phyloP scores from a whole-genome alignment of 768 basidiomycete genomes.

The Rhodotorula babjevae region DNA sequence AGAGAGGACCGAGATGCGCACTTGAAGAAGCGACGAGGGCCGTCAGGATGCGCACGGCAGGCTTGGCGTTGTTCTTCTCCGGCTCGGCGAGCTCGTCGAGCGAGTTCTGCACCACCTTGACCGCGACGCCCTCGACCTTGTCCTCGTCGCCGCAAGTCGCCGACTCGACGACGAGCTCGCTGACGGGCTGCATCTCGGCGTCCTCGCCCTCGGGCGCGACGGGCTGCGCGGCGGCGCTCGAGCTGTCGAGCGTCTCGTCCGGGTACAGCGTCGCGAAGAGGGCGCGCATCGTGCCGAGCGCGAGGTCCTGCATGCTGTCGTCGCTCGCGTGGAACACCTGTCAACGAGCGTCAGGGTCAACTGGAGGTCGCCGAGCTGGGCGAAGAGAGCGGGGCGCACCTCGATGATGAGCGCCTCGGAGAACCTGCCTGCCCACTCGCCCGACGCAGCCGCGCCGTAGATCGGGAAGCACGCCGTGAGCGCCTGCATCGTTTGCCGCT shows the following conservation, averaged over 20 bases:
- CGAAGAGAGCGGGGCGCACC: slow-evolving; percentile 51
- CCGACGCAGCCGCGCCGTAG: slow-evolving; percentile 65
- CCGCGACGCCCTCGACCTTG: slow-evolving; percentile 57
- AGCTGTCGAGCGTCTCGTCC: slow-evolving; percentile 8
- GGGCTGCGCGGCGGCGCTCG: too few species aligned
- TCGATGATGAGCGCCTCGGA: slow-evolving; percentile 90
- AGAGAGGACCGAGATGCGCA: background rate
- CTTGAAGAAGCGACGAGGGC: slow-evolving; percentile 27
- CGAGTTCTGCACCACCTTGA: slow-evolving; percentile 74
- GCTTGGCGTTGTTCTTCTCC: slow-evolving; percentile 85
- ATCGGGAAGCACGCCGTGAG: slow-evolving; percentile 73
- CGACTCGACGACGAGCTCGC: too few species aligned
- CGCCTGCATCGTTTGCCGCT: slow-evolving; percentile 82
- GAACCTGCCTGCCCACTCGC: slow-evolving; percentile 65
- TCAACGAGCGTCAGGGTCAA: background rate
- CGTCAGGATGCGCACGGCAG: slow-evolving; percentile 77
- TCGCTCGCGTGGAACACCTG: slow-evolving; percentile 89
- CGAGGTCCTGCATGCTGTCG: slow-evolving; percentile 63
- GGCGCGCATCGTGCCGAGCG: slow-evolving; percentile 64
- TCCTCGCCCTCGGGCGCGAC: slow-evolving; percentile 42
- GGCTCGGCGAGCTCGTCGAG: slow-evolving; percentile 75
- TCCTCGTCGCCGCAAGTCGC: background rate
- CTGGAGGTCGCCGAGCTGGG: too few species aligned
- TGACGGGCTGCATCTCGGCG: slow-evolving; percentile 13
- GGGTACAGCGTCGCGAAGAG: slow-evolving; percentile 72